A percentile compares a stretch with the other conserved stretches of the same genome.
Conservation (phyloP, 495 filamentous ascomycete genomes). For the Neurospora tetraspora region DNA sequence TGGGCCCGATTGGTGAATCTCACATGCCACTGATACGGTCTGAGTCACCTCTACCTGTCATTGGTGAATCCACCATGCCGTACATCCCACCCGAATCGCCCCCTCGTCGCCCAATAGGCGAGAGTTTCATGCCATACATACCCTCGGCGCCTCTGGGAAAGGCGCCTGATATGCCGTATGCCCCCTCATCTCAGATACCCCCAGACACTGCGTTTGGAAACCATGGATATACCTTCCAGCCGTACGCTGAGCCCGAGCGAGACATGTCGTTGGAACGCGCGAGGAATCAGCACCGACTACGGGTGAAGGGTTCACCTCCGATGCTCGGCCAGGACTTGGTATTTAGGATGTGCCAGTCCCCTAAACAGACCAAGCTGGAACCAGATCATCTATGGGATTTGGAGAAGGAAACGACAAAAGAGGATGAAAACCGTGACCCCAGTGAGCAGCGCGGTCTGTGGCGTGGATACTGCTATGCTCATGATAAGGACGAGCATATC, state of each 20-base stretch:
- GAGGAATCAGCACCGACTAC: conserved; percentile 24
- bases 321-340: conserved; percentile 73
- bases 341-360: conserved; percentile 69
- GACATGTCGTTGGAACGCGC: conserved; percentile 31
- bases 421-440: conserved; percentile 39
- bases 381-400: conserved; percentile 39
- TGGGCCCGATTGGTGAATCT: conserved; percentile 26
- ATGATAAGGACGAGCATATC: conserved; percentile 25
- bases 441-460: conserved; percentile 47
- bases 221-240: conserved; percentile 18
- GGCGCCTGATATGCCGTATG: conserved; percentile 24
- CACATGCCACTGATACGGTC: conserved; percentile 29
- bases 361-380: conserved; percentile 71
- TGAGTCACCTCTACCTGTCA: conserved; percentile 27
- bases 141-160: conserved; percentile 23
- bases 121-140: conserved; percentile 28
- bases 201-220: conserved; percentile 22
- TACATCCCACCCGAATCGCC: conserved; percentile 20
- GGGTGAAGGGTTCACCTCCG: conserved; percentile 53
- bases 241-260: conserved; percentile 25
- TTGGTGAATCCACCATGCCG: conserved; percentile 23
- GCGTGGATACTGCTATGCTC: conserved; percentile 54
- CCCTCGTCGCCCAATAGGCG: conserved; percentile 22
- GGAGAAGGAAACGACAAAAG: conserved; percentile 20
- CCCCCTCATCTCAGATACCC: conserved; percentile 18